phyloP scores from a whole-genome alignment of 192 early-diverging fungal genomes.

The Obelidium mucronatum region DNA sequence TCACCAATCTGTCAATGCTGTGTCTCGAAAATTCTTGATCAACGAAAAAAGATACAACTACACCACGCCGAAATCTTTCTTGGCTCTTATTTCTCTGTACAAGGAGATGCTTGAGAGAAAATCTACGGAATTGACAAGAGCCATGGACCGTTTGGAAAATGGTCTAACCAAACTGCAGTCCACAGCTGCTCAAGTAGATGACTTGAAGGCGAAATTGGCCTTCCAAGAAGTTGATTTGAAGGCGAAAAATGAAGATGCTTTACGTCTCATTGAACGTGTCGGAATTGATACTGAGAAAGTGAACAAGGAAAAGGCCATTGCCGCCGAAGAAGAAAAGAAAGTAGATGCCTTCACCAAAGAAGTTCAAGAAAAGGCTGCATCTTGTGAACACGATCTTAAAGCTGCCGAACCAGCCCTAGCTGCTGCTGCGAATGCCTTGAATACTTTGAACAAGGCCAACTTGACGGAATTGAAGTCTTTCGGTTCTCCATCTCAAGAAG shows the following conservation, averaged over 20 bases:
- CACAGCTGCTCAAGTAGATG: constrained; percentile 69
- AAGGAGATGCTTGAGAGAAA: constrained; percentile 73
- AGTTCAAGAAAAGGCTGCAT: constrained; percentile 61
- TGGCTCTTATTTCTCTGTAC: constrained; percentile 65
- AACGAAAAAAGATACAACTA: constrained; percentile 75
- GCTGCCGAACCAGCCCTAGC: constrained; percentile 71
- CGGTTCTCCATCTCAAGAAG: constrained; percentile 70
- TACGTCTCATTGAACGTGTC: constrained; percentile 66
- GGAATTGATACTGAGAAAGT: constrained; percentile 71
- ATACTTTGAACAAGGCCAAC: constrained; percentile 73
- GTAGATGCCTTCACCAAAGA: constrained; percentile 70
- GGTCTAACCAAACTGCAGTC: constrained; percentile 70
- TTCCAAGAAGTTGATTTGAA: constrained; percentile 72
- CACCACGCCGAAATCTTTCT: constrained; percentile 72
- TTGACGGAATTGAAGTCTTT: constrained; percentile 75
- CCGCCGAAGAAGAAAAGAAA: constrained; percentile 68
- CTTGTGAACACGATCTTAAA: constrained; percentile 64
- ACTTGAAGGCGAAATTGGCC: constrained; percentile 69
- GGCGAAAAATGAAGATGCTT: constrained; percentile 70
- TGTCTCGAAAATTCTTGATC: constrained; percentile 66
- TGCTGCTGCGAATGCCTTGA: constrained; percentile 64
- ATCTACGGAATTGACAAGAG: constrained; percentile 60
- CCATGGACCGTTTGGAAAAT: constrained; percentile 74
- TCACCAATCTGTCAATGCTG: constrained; percentile 64
- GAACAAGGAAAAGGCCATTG: constrained; percentile 73